Base-by-base conservation (phyloP, 2,329 filamentous ascomycete genomes). In the Dothistroma septosporum region DNA sequence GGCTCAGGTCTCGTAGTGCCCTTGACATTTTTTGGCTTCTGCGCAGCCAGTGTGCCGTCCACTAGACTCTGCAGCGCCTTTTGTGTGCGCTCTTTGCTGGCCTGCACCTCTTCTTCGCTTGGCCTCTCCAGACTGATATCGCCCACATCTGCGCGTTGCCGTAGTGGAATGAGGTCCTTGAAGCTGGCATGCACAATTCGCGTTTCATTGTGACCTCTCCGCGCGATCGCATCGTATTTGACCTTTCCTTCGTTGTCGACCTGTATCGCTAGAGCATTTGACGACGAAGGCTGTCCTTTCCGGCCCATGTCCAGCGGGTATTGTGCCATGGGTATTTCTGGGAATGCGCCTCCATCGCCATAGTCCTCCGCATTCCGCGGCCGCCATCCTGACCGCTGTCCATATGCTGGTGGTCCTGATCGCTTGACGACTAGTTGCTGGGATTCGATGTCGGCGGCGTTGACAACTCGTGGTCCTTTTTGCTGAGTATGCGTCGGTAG, bases 261-360 rank as follows among this genome's bases (percentile, higher is more conserved):
- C 74, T 96, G 90, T 33, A 97, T 83, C n/a, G 92, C 88, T 53
- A 99, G 83, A 58, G 94, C 92, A 77, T 96, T 97, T 67, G 87
- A 94, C 52, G 83, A 83, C 9, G 85, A 79, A 2, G 76, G 71
- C 37, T 83, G 82, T 11, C 69, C 69, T 76, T 96, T 95, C 70
- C 88, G 86, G 61, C 93, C 93, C 91, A 97, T 97, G 61, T 96
- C 91, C 55, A 96, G 84, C 11, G 94, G 94, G 73, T 97, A 99
- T 73, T 99, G 94, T 48, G 93, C 94, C 56, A 97, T 87, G 14
- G 90, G 87, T 31, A 97, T 87, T 77, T 97, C 93, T 41, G 94
- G 94, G 73, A 97, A 99, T 56, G 93, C 92, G 70, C 94, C 94
- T 65, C 94, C 94, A 80, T 97, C 92, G 70, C 91, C 92, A 78